A percentile compares a stretch with the other conserved stretches of the same genome.
Evolutionary conservation across 805 yeast species (phyloP).

Genomic region (Saccharomyces jurei): DNA sequence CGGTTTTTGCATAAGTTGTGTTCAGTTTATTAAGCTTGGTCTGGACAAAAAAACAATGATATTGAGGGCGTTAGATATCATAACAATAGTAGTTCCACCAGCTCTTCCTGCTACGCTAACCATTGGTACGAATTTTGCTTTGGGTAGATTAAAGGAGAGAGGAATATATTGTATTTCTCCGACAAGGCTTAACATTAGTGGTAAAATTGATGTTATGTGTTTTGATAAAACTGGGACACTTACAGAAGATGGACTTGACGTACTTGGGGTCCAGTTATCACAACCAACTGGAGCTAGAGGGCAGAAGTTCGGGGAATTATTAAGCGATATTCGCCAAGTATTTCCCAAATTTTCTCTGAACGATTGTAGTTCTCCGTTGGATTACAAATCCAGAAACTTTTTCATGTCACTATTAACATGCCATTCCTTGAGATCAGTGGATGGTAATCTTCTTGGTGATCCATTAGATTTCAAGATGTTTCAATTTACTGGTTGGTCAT

Average conservation of each 20-base stretch:
- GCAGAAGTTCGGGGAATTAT: constrained; percentile 23
- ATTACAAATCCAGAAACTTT: constrained; percentile 25
- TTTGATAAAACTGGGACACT: constrained; percentile 97
- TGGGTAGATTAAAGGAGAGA: constrained; percentile 59
- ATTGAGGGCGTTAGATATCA: constrained; percentile 83
- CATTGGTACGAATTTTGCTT: constrained; percentile 90
- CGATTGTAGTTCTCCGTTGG: constrained; percentile 26
- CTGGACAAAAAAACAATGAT: constrained; percentile 62
- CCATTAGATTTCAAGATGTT: constrained; percentile 93
- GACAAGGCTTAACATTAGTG: constrained; percentile 90
- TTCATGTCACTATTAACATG: constrained; percentile 49
- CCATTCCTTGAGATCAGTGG: constrained; percentile 77
- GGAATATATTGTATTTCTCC: constrained; percentile 88
- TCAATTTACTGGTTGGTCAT: constrained; percentile 73
- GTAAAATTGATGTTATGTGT: constrained; percentile 81
- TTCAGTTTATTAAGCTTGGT: constrained; percentile 73
- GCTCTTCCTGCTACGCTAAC: constrained; percentile 96
- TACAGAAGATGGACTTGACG: constrained; percentile 94
- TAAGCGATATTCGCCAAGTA: constrained; percentile 15
- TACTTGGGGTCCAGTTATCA: constrained; percentile 51
- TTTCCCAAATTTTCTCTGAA: constrained; percentile 25
- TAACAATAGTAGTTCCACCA: constrained; percentile 97
- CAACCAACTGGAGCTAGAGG: constrained; percentile 14
- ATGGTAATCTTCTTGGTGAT: constrained; percentile 79
- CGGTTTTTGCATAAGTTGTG: constrained; percentile 79